A percentile compares a stretch with the other conserved stretches of the same genome.
These are phyloP conservation scores for Warburgia ugandensis DNA, from an alignment of 164 flowering plant species.

Conservation along the genomic window DNA sequence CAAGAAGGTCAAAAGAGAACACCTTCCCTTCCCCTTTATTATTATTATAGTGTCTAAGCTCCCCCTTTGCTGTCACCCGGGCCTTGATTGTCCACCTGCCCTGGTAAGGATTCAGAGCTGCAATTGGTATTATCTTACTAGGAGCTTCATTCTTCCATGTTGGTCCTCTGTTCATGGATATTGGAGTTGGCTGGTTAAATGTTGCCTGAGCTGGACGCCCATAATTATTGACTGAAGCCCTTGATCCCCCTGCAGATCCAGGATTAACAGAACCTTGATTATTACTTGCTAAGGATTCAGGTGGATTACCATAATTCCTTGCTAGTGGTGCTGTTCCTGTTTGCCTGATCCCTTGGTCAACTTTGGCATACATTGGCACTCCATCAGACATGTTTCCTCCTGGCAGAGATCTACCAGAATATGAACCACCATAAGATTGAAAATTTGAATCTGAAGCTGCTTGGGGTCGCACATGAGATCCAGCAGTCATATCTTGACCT, in stretches of 20 bases:
- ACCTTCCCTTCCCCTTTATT: constrained; percentile 89
- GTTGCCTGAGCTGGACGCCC: constrained; percentile 34
- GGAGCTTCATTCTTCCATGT: constrained; percentile 79
- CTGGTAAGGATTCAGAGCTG: constrained; percentile 85
- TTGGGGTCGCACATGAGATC: constrained; percentile 23
- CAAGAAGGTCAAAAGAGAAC: constrained; percentile 91
- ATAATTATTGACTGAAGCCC: constrained; percentile 27
- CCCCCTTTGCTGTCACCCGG: constrained; percentile 79
- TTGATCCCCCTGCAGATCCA: constrained; percentile 24
- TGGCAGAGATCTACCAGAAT: constrained; percentile 19
- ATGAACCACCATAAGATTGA: constrained; percentile 29
- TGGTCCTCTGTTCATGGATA: constrained; percentile 75
- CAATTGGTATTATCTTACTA: constrained; percentile 69
- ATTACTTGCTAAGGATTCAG: constrained; percentile 9
- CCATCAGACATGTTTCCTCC: constrained; percentile 29
- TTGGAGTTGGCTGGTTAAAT: constrained; percentile 57
- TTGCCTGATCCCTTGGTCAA: constrained; percentile 18
- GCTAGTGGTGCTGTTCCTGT: background rate
- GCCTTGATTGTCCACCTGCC: constrained; percentile 95
- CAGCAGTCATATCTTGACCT: constrained; percentile 13
- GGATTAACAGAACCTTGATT: constrained; percentile 24
- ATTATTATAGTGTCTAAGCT: constrained; percentile 66
- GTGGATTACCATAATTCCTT: constrained; percentile 1
- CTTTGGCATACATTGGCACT: constrained; percentile 19
- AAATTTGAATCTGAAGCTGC: constrained; percentile 16